Base-by-base conservation (phyloP, 345 rosid species). In the Boechera retrofracta region DNA sequence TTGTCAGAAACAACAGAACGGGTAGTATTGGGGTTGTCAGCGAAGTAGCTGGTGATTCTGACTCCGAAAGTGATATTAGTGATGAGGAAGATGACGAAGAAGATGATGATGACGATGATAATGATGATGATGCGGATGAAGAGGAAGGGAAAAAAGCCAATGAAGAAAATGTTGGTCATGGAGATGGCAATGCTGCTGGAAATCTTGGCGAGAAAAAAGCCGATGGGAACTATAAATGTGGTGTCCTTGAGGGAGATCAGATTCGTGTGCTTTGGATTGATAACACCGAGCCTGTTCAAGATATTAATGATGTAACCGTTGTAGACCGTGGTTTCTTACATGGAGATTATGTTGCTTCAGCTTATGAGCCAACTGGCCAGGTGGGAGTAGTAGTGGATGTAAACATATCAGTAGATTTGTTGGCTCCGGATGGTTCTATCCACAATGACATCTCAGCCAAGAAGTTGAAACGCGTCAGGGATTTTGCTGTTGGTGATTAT, bases 251-350 rank as follows among this genome's bases (percentile, higher is more conserved):
- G 67, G 86, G 87, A 28, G 87, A 88, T 48, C 96, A 96, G 81
- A 91, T 93, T 83, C 89, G 96, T 74, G 97, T 93, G 53, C 87
- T 87, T 57, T 96, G 98, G 97, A 84, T 91, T 79, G 92, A 90
- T 77, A 87, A 84, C 68, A 86, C 86, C 0, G 97, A 89, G 68
- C 89, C 87, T 24, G 84, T 87, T 76, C 96, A 93, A 75, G 81
- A 81, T 81, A 67, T 80, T 32, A 84, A 75, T 77, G 85, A 89
- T 77, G 77, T 93, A 68, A 82, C 80, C 4, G 92, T 89, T 74
- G 80, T 90, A 68, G 99, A 96, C 80, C 87, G 99, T 62, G 96
- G 94, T 63, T 96, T 96, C 83, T 79, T 93, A 72, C 93, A 88
- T 57, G 97, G 99, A 70, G 97, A 93, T 78, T 91, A 87, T 80